phyloP scores from a whole-genome alignment of 495 filamentous ascomycete species.

The Penicillium odoratum region DNA sequence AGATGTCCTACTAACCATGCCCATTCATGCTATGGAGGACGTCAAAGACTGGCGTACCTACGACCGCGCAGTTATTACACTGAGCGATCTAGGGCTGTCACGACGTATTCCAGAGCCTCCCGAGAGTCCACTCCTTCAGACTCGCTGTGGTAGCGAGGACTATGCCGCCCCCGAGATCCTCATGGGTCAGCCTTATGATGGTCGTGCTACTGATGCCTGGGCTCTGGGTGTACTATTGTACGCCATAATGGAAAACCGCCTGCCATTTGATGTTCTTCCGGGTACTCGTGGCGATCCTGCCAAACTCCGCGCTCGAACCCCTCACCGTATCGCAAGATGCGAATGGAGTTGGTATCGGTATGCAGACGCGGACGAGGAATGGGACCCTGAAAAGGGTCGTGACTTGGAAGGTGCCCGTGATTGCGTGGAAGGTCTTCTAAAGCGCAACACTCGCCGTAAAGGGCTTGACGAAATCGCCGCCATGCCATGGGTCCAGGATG shows the following conservation, averaged over 20 bases:
- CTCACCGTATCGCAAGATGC: conserved; percentile 88
- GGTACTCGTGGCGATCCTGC: conserved; percentile 68
- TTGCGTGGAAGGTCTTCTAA: conserved; percentile 79
- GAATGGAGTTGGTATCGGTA: conserved; percentile 94
- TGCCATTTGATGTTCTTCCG: conserved; percentile 88
- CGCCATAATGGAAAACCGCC: conserved; percentile 83
- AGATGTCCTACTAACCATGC: conserved; percentile 91
- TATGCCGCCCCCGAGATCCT: conserved; percentile 96
- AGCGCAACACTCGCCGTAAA: conserved; percentile 74
- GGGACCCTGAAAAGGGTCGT: conserved; percentile 57
- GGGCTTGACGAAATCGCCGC: conserved; percentile 67
- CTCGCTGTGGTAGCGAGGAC: conserved; percentile 92
- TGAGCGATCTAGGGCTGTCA: conserved; percentile 92
- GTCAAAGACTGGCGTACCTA: conserved; percentile 66
- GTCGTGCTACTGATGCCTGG: conserved; percentile 91
- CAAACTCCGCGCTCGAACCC: conserved; percentile 70
- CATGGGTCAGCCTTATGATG: conserved; percentile 93
- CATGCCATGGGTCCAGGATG: conserved; percentile 73
- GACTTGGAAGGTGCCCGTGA: conserved; percentile 72
- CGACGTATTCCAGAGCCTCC: conserved; percentile 73
- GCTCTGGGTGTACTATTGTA: conserved; percentile 91
- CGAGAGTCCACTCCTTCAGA: conserved; percentile 71
- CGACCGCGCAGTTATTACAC: conserved; percentile 76
- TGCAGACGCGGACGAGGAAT: conserved; percentile 72
- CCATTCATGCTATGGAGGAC: conserved; percentile 51